These are phyloP conservation scores for Sphaerulina vaccinii DNA, from an alignment of 2,329 filamentous ascomycete genomes.

Conservation along the genomic window DNA sequence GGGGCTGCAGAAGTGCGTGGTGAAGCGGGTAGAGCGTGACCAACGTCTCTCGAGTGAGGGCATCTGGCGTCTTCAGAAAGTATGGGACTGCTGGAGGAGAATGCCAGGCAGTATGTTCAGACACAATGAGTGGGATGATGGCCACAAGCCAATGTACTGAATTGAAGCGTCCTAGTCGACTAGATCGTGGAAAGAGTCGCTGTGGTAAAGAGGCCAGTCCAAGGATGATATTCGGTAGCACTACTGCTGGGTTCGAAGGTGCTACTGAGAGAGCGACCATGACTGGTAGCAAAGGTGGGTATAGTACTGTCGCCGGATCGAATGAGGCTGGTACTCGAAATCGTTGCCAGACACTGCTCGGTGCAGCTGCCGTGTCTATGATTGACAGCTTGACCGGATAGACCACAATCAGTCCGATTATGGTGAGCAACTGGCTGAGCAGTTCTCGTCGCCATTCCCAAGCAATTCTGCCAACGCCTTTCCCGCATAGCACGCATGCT, in stretches of 20 bases:
- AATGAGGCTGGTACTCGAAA: conserved; percentile 71
- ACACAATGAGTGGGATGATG: conserved; percentile 63
- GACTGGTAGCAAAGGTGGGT: conserved; percentile 74
- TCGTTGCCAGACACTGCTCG: conserved; percentile 42
- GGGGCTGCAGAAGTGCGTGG: conserved; percentile 67
- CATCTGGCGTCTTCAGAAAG: conserved; percentile 20
- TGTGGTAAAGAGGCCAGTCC: conserved; percentile 74
- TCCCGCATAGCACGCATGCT: conserved; percentile 44
- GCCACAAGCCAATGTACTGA: conserved; percentile 77
- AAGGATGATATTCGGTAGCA: conserved; percentile 80
- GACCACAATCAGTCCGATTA: conserved; percentile 31
- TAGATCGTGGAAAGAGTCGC: conserved; percentile 65
- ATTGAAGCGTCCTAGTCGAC: conserved; percentile 58
- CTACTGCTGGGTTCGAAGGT: conserved; percentile 56
- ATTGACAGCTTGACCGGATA: conserved; percentile 39
- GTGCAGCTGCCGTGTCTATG: conserved; percentile 33
- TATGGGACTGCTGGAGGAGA: conserved; percentile 29
- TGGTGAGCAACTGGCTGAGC: conserved; percentile 38
- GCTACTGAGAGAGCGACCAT: conserved; percentile 74
- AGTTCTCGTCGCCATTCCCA: conserved; percentile 41
- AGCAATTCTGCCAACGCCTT: conserved; percentile 31
- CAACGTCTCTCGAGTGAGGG: conserved; percentile 55
- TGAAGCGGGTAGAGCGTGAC: conserved; percentile 79
- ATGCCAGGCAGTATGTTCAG: conserved; percentile 44
- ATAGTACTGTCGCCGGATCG: conserved; percentile 87